These are phyloP conservation scores for Auxenochlorella pyrenoidosa DNA, from an alignment of 139 green algal genomes.

Conservation along the genomic window DNA sequence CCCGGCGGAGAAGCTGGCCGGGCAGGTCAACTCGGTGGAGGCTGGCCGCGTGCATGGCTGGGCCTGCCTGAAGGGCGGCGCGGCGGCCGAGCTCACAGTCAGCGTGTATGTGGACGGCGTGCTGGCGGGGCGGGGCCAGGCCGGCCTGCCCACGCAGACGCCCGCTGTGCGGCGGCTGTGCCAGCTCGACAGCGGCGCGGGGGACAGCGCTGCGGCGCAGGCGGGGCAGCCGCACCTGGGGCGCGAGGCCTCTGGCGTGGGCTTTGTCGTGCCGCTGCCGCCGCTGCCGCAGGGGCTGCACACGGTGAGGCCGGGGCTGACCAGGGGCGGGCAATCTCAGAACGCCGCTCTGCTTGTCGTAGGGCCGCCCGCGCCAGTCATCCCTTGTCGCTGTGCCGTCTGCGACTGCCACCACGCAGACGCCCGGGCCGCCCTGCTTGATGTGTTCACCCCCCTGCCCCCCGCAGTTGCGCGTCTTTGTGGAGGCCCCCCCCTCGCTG, in stretches of 20 bases:
- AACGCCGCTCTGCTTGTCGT: not conserved
- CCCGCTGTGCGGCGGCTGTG: constrained; percentile 48
- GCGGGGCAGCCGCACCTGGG: constrained; percentile 30
- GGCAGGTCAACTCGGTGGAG: constrained; percentile 56
- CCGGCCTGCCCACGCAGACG: constrained; percentile 31
- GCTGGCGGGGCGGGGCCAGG: constrained; percentile 36
- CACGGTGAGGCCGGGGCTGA: constrained; percentile 31
- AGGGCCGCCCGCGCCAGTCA: too few species aligned
- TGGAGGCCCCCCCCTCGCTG: not conserved
- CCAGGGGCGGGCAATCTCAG: not conserved
- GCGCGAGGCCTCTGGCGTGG: constrained; percentile 26
- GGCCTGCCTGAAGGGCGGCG: constrained; percentile 45
- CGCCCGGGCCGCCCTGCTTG: not conserved
- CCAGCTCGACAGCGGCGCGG: constrained; percentile 29
- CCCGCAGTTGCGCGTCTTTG: constrained; percentile 60
- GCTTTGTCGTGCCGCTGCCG: constrained; percentile 55
- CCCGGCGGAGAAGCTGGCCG: constrained; percentile 38
- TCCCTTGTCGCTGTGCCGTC: too few species aligned
- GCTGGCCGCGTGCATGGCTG: constrained; percentile 52
- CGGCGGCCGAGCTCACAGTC: constrained; percentile 18
- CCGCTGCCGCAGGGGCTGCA: constrained; percentile 48
- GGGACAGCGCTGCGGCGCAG: not conserved
- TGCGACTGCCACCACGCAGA: too few species aligned
- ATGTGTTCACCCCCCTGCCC: too few species aligned
- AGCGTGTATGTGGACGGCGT: constrained; percentile 59